phyloP scores from a whole-genome alignment of 805 yeast species.

The Blastobotrys americana region DNA sequence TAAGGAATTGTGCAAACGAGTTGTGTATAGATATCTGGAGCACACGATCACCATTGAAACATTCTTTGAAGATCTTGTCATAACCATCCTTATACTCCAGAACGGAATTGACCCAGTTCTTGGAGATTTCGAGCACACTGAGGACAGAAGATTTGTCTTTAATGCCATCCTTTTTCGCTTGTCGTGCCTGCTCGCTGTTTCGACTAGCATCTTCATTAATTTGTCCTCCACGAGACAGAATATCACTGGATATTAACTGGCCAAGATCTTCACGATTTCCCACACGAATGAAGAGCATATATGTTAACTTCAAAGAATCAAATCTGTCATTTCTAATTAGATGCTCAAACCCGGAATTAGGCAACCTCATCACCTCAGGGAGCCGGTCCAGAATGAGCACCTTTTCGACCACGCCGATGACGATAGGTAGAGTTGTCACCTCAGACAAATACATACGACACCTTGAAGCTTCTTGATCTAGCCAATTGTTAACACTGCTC shows the following conservation, averaged over 20 bases:
- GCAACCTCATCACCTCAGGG: conserved; percentile 45
- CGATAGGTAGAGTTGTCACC: conserved; percentile 44
- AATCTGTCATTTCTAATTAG: conserved; percentile 48
- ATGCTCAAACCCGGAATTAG: conserved; percentile 48
- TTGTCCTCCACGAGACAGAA: conserved; percentile 42
- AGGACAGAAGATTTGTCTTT: conserved; percentile 10
- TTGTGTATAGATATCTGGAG: conserved; percentile 50
- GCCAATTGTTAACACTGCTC: conserved; percentile 42
- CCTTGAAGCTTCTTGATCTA: conserved; percentile 57
- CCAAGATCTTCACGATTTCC: conserved; percentile 44
- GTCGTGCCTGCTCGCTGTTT: conserved; percentile 15
- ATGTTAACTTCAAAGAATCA: conserved; percentile 41
- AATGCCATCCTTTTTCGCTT: conserved; percentile 9
- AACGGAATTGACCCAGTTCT: conserved; percentile 59
- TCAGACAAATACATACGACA: conserved; percentile 48
- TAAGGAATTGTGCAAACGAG: conserved; percentile 57
- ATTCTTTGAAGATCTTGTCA: conserved; percentile 38
- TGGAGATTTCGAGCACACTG: conserved; percentile 46
- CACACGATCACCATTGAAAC: conserved; percentile 44
- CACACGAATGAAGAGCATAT: conserved; percentile 45
- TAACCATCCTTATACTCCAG: conserved; percentile 46
- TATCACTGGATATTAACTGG: conserved; percentile 26
- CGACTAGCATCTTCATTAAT: conserved; percentile 24
- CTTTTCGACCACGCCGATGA: conserved; percentile 50
- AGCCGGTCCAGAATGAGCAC: conserved; percentile 51